phyloP scores from a whole-genome alignment of 768 basidiomycete species.

The Tylopilus plumbeoviolaceoides region DNA sequence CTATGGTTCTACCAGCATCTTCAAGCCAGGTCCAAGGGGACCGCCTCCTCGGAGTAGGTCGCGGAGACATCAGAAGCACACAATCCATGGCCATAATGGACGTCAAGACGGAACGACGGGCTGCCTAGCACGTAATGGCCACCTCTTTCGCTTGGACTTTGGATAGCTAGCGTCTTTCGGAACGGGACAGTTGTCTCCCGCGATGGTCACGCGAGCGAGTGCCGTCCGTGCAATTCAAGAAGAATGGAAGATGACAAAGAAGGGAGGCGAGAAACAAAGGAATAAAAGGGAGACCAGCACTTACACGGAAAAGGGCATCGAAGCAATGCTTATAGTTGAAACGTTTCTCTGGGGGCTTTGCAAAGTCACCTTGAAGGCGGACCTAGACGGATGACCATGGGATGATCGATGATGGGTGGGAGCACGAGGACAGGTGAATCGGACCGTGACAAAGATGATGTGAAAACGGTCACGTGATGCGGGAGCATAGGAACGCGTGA shows the following conservation, averaged over 20 bases:
- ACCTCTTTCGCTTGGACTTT: neutral
- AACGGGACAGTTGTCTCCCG: constrained; percentile 1
- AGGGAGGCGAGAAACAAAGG: neutral
- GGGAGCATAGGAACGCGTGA: neutral
- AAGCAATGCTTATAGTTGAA: constrained; percentile 90
- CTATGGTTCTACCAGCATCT: neutral
- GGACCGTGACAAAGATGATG: neutral
- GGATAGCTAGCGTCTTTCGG: neutral
- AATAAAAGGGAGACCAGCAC: constrained; percentile 28
- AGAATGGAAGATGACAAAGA: neutral
- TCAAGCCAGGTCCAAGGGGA: neutral
- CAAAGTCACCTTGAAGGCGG: constrained; percentile 86
- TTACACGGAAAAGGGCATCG: constrained; percentile 80
- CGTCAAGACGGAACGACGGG: neutral
- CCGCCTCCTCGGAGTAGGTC: neutral
- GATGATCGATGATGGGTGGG: neutral
- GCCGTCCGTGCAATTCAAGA: neutral
- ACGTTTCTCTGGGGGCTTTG: constrained; percentile 81
- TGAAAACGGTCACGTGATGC: constrained; percentile 17
- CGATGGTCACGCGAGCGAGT: neutral
- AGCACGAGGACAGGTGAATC: neutral
- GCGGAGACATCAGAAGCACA: neutral
- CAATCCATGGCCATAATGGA: neutral
- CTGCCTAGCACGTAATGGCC: neutral
- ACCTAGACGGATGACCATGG: constrained; percentile 35